Evolutionary conservation across 164 flowering plant genomes (phyloP).

Genomic region (Aristolochia contorta): DNA sequence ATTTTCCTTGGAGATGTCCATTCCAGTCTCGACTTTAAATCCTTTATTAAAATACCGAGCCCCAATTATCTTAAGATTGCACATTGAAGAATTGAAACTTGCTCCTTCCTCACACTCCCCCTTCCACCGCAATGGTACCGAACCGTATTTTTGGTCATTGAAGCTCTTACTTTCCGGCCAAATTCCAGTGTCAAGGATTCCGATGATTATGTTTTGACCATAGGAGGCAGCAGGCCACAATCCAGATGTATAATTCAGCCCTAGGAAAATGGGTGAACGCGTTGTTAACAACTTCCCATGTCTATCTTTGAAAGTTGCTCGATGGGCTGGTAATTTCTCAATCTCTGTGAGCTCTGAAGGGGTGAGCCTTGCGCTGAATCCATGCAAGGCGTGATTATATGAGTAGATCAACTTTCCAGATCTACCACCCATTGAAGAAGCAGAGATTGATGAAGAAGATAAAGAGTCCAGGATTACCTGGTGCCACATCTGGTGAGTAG

Average conservation of each 20-base stretch:
- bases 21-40: slow-evolving; percentile 9
- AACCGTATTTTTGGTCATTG: slow-evolving; percentile 23
- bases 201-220: slow-evolving; percentile 21
- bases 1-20: slow-evolving; percentile 5
- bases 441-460: too few species aligned
- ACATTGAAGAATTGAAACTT: slow-evolving; percentile 23
- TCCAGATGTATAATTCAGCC: slow-evolving; percentile 17
- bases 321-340: slow-evolving; percentile 14
- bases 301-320: slow-evolving; percentile 6
- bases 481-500: too few species aligned
- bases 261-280: slow-evolving; percentile 18
- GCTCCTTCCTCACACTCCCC: slow-evolving; percentile 31
- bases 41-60: slow-evolving; percentile 31
- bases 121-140: slow-evolving; percentile 32
- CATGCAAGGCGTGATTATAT: slow-evolving; percentile 20
- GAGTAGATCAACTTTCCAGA: too few species aligned
- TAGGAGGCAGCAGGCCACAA: slow-evolving; percentile 20
- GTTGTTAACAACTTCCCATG: slow-evolving; percentile 14
- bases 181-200: slow-evolving; percentile 34
- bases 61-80: slow-evolving; percentile 37
- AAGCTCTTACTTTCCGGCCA: slow-evolving; percentile 42
- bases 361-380: slow-evolving; percentile 16
- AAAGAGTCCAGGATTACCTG: too few species aligned
- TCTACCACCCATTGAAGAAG: too few species aligned
- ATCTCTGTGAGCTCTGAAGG: slow-evolving; percentile 11